Percentiles rank a stretch among this genome's conserved stretches.
Conservation (phyloP, 2,329 filamentous ascomycete species). For the Dactylellina leptospora region DNA sequence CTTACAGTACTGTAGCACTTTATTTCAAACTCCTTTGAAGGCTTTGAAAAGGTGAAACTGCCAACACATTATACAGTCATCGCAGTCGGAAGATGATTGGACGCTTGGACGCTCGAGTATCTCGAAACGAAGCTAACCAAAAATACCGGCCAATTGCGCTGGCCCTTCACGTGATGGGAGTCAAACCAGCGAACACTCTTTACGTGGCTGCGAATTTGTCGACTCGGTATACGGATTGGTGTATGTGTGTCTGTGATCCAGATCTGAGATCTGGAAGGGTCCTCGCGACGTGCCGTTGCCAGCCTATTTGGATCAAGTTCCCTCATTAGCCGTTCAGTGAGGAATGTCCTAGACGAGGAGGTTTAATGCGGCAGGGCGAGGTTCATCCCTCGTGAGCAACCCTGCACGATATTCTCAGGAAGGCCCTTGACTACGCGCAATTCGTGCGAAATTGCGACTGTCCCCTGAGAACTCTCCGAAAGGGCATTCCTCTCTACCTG, state of each 20-base stretch:
- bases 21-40: constrained; percentile 15
- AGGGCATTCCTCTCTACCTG: constrained; percentile 1
- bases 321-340: not conserved
- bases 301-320: too few relatives aligned
- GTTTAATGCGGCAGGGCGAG: constrained; percentile 25
- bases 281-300: not conserved
- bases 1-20: not conserved
- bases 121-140: constrained; percentile 18
- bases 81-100: constrained; percentile 32
- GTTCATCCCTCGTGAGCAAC: not conserved
- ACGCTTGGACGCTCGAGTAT: constrained; percentile 4
- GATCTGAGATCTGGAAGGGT: constrained; percentile 33
- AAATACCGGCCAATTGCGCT: constrained; percentile 44
- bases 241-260: not conserved
- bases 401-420: not conserved
- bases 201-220: constrained; percentile 16
- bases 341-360: not conserved
- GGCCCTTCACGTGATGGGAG: constrained; percentile 28
- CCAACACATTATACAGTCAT: constrained; percentile 42
- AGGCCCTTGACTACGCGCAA: not conserved
- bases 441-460: constrained; percentile 22
- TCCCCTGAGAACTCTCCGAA: not conserved
- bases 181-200: not conserved
- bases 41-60: constrained; percentile 36
- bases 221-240: not conserved